phyloP scores from a whole-genome alignment of 805 yeast genomes.

The Starmerella bacillaris region DNA sequence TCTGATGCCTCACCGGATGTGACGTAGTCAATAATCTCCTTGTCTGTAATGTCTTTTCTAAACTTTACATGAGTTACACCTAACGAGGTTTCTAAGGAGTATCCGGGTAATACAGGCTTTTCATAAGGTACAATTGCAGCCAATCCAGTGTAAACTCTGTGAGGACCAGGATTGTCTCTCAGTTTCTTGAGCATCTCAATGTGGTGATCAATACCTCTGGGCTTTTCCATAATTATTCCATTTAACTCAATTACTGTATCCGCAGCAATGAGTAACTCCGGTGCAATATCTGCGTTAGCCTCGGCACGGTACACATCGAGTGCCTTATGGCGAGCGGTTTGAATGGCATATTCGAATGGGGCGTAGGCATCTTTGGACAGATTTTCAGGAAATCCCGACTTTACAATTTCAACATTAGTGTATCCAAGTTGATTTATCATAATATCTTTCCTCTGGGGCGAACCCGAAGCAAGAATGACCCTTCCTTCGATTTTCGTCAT shows the following conservation, averaged over 20 bases:
- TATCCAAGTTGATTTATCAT: slow-evolving; percentile 31
- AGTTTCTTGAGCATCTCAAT: slow-evolving; percentile 32
- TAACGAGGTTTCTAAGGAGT: slow-evolving; percentile 24
- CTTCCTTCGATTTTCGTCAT: slow-evolving; percentile 13
- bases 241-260: slow-evolving; percentile 58
- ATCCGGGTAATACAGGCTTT: slow-evolving; percentile 28
- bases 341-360: slow-evolving; percentile 44
- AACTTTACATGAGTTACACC: slow-evolving; percentile 30
- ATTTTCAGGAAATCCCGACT: slow-evolving; percentile 64
- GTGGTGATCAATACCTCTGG: slow-evolving; percentile 36
- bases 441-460: slow-evolving; percentile 68
- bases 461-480: slow-evolving; percentile 61
- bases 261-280: slow-evolving; percentile 34
- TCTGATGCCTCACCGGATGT: slow-evolving; percentile 51
- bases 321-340: slow-evolving; percentile 56
- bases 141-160: slow-evolving; percentile 39
- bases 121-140: slow-evolving; percentile 29
- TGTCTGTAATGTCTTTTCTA: slow-evolving; percentile 30
- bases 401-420: slow-evolving; percentile 27
- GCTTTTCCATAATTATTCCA: slow-evolving; percentile 61
- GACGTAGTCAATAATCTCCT: slow-evolving; percentile 44
- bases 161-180: slow-evolving; percentile 29
- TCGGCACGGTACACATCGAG: slow-evolving; percentile 33
- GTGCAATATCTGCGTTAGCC: slow-evolving; percentile 22
- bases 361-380: slow-evolving; percentile 35